These are phyloP conservation scores for Xerocomus spinulosus DNA, from an alignment of 768 basidiomycete genomes.

Conservation along the genomic window DNA sequence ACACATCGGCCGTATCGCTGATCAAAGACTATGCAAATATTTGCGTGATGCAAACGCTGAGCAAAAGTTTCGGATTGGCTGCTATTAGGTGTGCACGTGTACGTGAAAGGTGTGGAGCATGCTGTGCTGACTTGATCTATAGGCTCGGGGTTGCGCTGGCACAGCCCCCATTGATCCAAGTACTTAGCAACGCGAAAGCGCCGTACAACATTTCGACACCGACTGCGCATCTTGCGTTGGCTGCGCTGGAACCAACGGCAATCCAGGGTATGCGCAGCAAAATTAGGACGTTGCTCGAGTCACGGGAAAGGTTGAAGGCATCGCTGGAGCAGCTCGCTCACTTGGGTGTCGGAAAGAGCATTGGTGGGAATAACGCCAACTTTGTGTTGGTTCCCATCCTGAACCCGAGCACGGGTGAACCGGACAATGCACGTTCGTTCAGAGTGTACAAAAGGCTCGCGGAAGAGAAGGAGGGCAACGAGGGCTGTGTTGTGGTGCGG, in stretches of 20 bases:
- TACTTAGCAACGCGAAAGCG: constrained; percentile 93
- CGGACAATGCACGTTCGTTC: constrained; percentile 59
- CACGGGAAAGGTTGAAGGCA: constrained; percentile 52
- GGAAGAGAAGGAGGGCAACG: constrained; percentile 76
- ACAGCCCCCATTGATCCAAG: constrained; percentile 84
- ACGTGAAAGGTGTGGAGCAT: neutral
- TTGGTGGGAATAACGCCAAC: constrained; percentile 87
- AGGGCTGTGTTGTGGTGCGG: constrained; percentile 83
- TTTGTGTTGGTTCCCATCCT: constrained; percentile 82
- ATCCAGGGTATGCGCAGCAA: constrained; percentile 63
- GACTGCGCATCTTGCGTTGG: constrained; percentile 74
- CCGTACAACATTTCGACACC: constrained; percentile 96
- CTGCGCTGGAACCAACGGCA: constrained; percentile 68
- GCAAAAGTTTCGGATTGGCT: constrained; percentile 94
- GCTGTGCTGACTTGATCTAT: neutral
- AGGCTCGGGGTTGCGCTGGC: constrained; percentile 90
- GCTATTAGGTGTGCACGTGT: constrained; percentile 71
- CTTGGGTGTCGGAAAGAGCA: constrained; percentile 57
- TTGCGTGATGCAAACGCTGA: constrained; percentile 93
- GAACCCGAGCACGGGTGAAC: constrained; percentile 33
- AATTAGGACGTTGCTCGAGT: constrained; percentile 50
- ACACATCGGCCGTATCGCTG: constrained; percentile 61
- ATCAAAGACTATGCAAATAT: constrained; percentile 82
- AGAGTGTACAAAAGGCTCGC: constrained; percentile 78
- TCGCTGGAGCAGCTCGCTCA: constrained; percentile 44